These are phyloP conservation scores for Myxozyma monticola DNA, from an alignment of 805 yeast genomes.

Conservation along the genomic window DNA sequence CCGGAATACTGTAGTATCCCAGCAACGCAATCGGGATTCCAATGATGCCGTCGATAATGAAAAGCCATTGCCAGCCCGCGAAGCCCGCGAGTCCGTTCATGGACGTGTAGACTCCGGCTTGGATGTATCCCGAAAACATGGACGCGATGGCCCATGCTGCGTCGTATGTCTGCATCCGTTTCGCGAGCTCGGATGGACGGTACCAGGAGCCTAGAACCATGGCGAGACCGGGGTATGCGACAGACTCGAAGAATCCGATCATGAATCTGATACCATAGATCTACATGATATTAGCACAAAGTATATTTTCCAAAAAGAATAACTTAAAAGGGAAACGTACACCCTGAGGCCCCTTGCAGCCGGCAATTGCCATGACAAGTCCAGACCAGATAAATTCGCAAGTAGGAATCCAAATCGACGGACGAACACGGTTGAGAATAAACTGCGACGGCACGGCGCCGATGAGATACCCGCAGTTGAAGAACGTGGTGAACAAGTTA, in stretches of 20 bases:
- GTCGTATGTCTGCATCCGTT: conserved; percentile 62
- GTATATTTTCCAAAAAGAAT: not conserved
- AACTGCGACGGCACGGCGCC: conserved; percentile 40
- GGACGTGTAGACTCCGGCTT: conserved; percentile 53
- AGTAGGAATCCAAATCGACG: conserved; percentile 36
- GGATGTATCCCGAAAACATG: conserved; percentile 62
- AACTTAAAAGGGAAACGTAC: not conserved
- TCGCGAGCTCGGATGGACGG: conserved; percentile 54
- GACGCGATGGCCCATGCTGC: conserved; percentile 64
- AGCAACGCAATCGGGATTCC: conserved; percentile 25
- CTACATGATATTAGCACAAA: conserved; percentile 17
- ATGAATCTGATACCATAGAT: conserved; percentile 26
- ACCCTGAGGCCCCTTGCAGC: conserved; percentile 14
- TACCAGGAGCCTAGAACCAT: conserved; percentile 47
- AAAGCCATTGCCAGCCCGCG: conserved; percentile 57
- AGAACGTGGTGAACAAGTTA: conserved; percentile 55
- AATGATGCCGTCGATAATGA: conserved; percentile 27
- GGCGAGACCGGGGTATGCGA: conserved; percentile 54
- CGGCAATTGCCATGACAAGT: conserved; percentile 26
- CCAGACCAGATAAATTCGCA: conserved; percentile 29
- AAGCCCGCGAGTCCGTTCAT: conserved; percentile 55
- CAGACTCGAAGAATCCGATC: conserved; percentile 49
- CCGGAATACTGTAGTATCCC: conserved; percentile 54
- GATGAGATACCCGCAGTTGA: conserved; percentile 56
- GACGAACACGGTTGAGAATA: conserved; percentile 36